Evolutionary conservation across 208 protist species (phyloP).

Genomic region (Acanthamoeba sp.): DNA sequence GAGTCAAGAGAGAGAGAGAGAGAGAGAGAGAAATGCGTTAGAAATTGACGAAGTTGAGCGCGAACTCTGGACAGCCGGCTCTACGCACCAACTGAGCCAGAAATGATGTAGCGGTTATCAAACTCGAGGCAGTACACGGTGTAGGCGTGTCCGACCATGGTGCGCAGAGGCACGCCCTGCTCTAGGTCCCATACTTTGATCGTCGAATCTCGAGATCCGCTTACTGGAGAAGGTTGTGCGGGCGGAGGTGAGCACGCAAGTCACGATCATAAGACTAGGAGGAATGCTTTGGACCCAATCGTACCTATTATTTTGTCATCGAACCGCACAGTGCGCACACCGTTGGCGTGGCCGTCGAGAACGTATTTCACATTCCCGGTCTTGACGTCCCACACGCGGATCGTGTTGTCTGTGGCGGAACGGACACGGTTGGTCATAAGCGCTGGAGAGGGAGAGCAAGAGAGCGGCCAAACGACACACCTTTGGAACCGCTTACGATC

Average conservation of each 20-base stretch:
- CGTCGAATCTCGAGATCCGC: conserved; percentile 52
- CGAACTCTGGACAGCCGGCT: too few relatives aligned
- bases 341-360: conserved; percentile 27
- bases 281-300: too few relatives aligned
- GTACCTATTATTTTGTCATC: conserved; percentile 32
- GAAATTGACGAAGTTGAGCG: too few relatives aligned
- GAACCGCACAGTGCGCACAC: conserved; percentile 50
- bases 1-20: neutral
- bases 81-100: conserved; percentile 22
- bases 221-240: neutral
- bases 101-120: conserved; percentile 47
- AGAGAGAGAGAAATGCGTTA: too few relatives aligned
- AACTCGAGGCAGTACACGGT: conserved; percentile 63
- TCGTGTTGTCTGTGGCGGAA: conserved; percentile 25
- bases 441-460: neutral
- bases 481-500: conserved; percentile 70
- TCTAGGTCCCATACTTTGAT: conserved; percentile 50
- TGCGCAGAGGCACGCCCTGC: neutral
- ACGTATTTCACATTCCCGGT: neutral
- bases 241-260: neutral
- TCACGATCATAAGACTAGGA: neutral
- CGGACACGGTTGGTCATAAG: neutral
- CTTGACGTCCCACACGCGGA: conserved; percentile 51
- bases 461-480: neutral
- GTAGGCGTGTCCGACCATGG: conserved; percentile 17